Conservation (phyloP, 2,329 filamentous ascomycete genomes). For the Dendryphion nanum region DNA sequence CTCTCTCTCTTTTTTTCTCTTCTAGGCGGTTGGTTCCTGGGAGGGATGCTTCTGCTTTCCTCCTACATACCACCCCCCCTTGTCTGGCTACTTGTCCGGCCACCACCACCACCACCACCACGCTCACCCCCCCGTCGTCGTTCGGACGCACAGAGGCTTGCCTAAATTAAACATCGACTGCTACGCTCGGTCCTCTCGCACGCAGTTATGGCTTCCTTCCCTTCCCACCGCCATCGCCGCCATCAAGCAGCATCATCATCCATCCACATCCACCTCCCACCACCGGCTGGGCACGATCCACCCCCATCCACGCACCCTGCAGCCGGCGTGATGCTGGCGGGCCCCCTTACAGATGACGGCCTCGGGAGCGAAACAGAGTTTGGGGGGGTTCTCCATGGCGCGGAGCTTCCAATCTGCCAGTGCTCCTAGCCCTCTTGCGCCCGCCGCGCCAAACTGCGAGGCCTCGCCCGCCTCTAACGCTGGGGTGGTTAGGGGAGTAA, state of each 20-base stretch:
- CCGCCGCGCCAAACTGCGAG: constrained; percentile 1
- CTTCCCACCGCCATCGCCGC: too few species aligned
- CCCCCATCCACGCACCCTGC: constrained; percentile 1
- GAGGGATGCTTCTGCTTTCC: too few species aligned
- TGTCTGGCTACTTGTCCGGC: too few species aligned
- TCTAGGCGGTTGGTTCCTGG: too few species aligned
- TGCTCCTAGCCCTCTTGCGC: background rate
- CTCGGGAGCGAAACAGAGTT: constrained; percentile 6
- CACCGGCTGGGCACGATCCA: too few species aligned
- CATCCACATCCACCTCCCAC: too few species aligned
- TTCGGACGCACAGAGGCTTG: constrained; percentile 28
- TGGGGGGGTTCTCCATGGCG: constrained; percentile 6
- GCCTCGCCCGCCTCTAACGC: constrained; percentile 10
- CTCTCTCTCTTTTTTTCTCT: too few species aligned
- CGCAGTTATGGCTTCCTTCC: too few species aligned
- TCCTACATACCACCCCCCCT: too few species aligned
- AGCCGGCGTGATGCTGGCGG: constrained; percentile 2
- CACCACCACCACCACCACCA: too few species aligned
- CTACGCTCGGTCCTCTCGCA: constrained; percentile 4
- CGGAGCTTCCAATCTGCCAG: constrained; percentile 4
- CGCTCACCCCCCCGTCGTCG: constrained; percentile 23
- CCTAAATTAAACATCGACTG: constrained; percentile 23
- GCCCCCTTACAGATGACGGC: constrained; percentile 14
- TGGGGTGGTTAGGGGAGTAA: constrained; percentile 11
- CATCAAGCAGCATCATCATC: too few species aligned